phyloP scores from a whole-genome alignment of 345 rosid species.

The Aquilaria sinensis region DNA sequence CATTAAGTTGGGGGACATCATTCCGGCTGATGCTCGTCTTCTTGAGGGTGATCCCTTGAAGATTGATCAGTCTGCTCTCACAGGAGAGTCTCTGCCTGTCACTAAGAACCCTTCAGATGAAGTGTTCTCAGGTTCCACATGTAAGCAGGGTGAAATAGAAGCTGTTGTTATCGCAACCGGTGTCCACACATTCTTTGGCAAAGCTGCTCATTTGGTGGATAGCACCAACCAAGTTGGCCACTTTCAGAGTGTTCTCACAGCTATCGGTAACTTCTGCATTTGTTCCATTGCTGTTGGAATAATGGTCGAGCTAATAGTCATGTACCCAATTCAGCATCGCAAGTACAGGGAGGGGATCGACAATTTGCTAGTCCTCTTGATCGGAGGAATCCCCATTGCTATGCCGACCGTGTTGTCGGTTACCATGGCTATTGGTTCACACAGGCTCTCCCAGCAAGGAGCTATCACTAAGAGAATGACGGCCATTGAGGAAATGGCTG shows the following conservation, averaged over 20 bases:
- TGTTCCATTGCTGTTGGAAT: constrained; percentile 84
- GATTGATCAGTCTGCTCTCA: constrained; percentile 90
- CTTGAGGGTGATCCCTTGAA: constrained; percentile 93
- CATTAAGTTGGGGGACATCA: constrained; percentile 79
- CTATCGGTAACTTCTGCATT: constrained; percentile 94
- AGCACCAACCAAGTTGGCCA: constrained; percentile 87
- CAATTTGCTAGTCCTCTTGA: constrained; percentile 77
- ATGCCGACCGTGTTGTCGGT: constrained; percentile 94
- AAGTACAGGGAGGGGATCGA: constrained; percentile 76
- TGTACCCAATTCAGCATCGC: constrained; percentile 79
- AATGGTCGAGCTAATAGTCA: constrained; percentile 50
- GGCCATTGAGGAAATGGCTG: constrained; percentile 94
- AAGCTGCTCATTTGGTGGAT: constrained; percentile 96
- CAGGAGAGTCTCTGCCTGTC: constrained; percentile 90
- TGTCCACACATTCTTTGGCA: constrained; percentile 92
- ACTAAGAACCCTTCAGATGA: constrained; percentile 73
- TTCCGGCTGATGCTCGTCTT: constrained; percentile 96
- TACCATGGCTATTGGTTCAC: constrained; percentile 97
- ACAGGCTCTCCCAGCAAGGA: constrained; percentile 73
- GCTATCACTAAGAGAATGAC: constrained; percentile 98
- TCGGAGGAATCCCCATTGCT: constrained; percentile 93
- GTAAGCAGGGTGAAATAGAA: constrained; percentile 90
- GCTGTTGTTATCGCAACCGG: constrained; percentile 92
- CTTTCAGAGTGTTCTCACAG: constrained; percentile 77
- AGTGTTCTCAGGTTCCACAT: constrained; percentile 87